These are phyloP conservation scores for Jackrogersella multiformis DNA, from an alignment of 495 filamentous ascomycete genomes.

Conservation along the genomic window DNA sequence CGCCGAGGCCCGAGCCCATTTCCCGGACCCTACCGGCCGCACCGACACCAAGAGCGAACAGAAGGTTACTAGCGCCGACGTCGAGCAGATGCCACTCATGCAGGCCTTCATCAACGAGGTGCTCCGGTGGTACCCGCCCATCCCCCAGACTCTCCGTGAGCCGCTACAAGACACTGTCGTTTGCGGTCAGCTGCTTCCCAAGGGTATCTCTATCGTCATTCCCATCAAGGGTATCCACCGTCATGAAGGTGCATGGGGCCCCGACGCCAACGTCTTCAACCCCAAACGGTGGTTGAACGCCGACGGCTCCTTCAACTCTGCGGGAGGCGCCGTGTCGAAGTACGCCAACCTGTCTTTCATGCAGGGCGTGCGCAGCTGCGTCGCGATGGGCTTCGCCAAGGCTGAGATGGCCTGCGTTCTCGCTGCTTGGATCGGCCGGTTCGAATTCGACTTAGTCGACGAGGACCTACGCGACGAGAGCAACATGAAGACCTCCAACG, in stretches of 20 bases:
- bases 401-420: slow-evolving; percentile 73
- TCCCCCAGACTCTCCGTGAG: slow-evolving; percentile 66
- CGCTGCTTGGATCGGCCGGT: slow-evolving; percentile 70
- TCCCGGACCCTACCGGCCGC: slow-evolving; percentile 52
- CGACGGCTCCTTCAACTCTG: slow-evolving; percentile 33
- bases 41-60: not conserved
- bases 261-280: slow-evolving; percentile 36
- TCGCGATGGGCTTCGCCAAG: slow-evolving; percentile 70
- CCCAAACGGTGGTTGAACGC: slow-evolving; percentile 44
- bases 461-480: slow-evolving; percentile 8
- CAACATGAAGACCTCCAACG: slow-evolving; percentile 19
- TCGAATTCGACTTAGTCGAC: slow-evolving; percentile 60
- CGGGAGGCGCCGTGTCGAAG: slow-evolving; percentile 50
- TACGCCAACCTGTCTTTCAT: slow-evolving; percentile 58
- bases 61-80: slow-evolving; percentile 33
- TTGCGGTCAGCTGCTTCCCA: slow-evolving; percentile 55
- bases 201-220: slow-evolving; percentile 56
- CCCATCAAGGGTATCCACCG: slow-evolving; percentile 50
- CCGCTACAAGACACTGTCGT: slow-evolving; percentile 67
- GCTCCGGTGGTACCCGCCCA: slow-evolving; percentile 49
- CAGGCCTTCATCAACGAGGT: slow-evolving; percentile 46
- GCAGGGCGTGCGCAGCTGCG: slow-evolving; percentile 57
- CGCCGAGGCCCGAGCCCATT: slow-evolving; percentile 46
- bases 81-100: slow-evolving; percentile 39
- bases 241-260: slow-evolving; percentile 49